These are phyloP conservation scores for Stellera chamaejasme DNA, from an alignment of 345 rosid species.

Conservation along the genomic window DNA sequence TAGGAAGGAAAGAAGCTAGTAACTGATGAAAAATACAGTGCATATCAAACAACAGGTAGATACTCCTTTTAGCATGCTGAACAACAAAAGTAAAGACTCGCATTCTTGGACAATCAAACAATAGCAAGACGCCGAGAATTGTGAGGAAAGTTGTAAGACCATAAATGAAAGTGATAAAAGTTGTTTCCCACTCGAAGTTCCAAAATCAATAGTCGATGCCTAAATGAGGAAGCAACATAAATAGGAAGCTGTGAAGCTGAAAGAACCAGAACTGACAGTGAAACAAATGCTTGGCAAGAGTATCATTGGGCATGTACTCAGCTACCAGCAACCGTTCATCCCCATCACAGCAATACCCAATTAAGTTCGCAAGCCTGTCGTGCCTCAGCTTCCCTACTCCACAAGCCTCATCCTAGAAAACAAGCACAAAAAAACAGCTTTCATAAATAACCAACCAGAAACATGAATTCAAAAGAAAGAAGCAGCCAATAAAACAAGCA, in stretches of 20 bases:
- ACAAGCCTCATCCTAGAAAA: constrained; percentile 70
- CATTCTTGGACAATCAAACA: too few species aligned
- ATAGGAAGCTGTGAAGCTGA: not conserved
- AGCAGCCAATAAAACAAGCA: not conserved
- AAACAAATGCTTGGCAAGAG: constrained; percentile 83
- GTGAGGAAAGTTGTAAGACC: too few species aligned
- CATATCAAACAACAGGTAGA: too few species aligned
- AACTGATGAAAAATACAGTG: too few species aligned
- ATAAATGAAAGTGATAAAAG: too few species aligned
- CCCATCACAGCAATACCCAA: constrained; percentile 89
- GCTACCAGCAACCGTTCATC: constrained; percentile 93
- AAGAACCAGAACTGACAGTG: constrained; percentile 38
- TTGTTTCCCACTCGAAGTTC: too few species aligned
- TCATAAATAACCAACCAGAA: constrained; percentile 3
- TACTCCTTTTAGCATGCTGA: too few species aligned
- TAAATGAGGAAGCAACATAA: too few species aligned
- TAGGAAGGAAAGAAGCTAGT: too few species aligned
- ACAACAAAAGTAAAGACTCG: too few species aligned
- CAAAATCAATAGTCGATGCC: too few species aligned
- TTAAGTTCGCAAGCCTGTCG: constrained; percentile 69
- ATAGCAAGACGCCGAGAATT: too few species aligned
- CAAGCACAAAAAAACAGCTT: constrained; percentile 1
- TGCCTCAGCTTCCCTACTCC: constrained; percentile 82
- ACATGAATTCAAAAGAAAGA: not conserved
- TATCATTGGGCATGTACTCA: constrained; percentile 91